Base-by-base conservation (phyloP, 2,329 filamentous ascomycete genomes). In the Aureobasidium sp. region DNA sequence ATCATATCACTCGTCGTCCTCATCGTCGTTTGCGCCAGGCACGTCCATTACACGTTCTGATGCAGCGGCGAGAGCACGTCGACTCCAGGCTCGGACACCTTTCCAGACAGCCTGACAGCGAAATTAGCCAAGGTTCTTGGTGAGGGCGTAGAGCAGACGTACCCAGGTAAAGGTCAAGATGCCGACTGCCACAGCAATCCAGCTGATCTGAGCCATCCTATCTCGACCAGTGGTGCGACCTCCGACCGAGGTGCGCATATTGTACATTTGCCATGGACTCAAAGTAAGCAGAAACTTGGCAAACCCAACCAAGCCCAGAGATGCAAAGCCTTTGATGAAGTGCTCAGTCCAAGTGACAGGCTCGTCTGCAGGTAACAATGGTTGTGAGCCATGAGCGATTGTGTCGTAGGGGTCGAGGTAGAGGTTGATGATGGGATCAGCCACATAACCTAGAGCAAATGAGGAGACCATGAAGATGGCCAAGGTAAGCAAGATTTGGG, bases 261-360 rank as follows among this genome's bases (percentile, higher is more conserved):
- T 88, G 79, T 86, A 88, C 83, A 87, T 91, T 60, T 90, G 83
- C 77, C 87, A 91, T 1, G 93, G 84, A 20, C 84, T 87, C 71
- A 91, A 79, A 17, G 86, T 83, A 55, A 95, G 76, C 58, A 95
- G 79, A 31, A 88, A 87, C 75, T 96, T 96, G 62, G 91, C 73
- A 64, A 96, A 89, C 0, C 93, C 92, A 20, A 97, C 77, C 7
- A 97, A 77, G 8, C 94, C 94, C 55, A 97, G 82, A 5, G 90
- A 93, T n/a, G 93, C 87, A 67, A 97, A 81, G 0, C 94, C 94
- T 74, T 97, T 97, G 63, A 89, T 66, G 67, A 97, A 94, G 72
- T 99, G 94, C 68, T 89, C 85, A 7, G 79, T 69, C 93, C 93
- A 97, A 1, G 85, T 84, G 1, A 75, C 75, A 14, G 80, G 73